These are phyloP conservation scores for Isatis lusitanica DNA, from an alignment of 441 rosid species.

Conservation along the genomic window DNA sequence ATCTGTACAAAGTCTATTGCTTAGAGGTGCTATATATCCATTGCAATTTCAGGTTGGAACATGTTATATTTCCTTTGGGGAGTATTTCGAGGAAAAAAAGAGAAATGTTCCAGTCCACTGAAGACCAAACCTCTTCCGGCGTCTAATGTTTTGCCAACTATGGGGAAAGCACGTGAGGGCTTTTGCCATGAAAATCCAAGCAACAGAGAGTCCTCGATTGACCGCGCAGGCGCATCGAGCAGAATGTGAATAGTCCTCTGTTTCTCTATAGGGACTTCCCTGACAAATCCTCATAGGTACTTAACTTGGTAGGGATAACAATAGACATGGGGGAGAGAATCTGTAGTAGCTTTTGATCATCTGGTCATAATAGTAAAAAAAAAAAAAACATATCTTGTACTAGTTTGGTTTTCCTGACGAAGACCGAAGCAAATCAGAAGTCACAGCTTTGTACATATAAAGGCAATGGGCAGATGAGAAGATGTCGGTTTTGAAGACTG, in stretches of 20 bases:
- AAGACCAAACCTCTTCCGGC: conserved; percentile 39
- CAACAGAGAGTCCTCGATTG: conserved; percentile 34
- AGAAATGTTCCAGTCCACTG: conserved; percentile 41
- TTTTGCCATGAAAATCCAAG: conserved; percentile 32
- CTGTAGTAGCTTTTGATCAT: not conserved
- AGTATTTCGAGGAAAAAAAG: conserved; percentile 70
- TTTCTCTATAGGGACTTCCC: conserved; percentile 58
- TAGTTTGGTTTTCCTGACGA: not conserved
- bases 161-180: conserved; percentile 38
- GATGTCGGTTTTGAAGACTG: too few relatives aligned
- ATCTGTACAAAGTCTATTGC: not conserved
- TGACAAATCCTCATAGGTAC: conserved; percentile 40
- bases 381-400: not conserved
- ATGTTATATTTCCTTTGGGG: conserved; percentile 88
- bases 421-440: conserved; percentile 11
- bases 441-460: conserved; percentile 23
- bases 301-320: not conserved
- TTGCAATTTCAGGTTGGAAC: conserved; percentile 82
- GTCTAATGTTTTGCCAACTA: conserved; percentile 36
- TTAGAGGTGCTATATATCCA: not conserved
- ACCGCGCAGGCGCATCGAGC: conserved; percentile 23
- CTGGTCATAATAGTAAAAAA: not conserved
- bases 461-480: too few relatives aligned
- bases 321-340: not conserved
- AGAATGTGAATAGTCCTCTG: conserved; percentile 65